Base-by-base conservation (phyloP, 2,329 filamentous ascomycete species). In the Aureobasidium uvarum region DNA sequence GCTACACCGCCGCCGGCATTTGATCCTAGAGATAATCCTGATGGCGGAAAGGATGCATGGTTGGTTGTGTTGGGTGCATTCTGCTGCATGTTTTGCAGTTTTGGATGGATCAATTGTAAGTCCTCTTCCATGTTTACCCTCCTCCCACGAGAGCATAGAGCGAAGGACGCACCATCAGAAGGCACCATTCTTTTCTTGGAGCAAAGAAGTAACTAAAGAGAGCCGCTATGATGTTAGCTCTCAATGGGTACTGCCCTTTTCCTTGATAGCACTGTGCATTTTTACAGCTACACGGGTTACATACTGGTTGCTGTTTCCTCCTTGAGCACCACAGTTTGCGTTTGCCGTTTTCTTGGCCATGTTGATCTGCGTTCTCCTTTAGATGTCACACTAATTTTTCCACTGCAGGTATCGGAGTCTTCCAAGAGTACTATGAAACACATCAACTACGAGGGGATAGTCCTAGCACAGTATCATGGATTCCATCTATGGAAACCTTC, bases 341-440 rank as follows among this genome's bases (percentile, higher is more conserved):
- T 36, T 36, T 11, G 5, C 36, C 31, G 28, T 52, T 54, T 38
- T 13, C 11, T 23, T 54, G 51, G 16, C 33, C 16, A 28, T 39
- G 16, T n/a, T 6, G 18, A 20, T 38, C 16, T 38, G 18, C 11
- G 16, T 39, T 20, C 18, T 28, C 16, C 23, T 13, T 10, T 36
- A 13, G 25, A 25, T 11, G 20, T 20, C 25, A 16, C 41, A 43
- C 25, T 58, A 23, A 58, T 20, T n/a, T n/a, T 3, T 14, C 14
- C 14, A 18, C 8, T 16, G 13, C 33, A 70, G 71, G 70, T 36
- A 74, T 81, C 18, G 79, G 78, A 51, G 74, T 81, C 5, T 81
- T 81, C 65, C 77, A 82, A 59, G 74, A 74, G 31, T 83, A 82
- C 71, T 83, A 83, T 68, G 71, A 77, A 38, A 71, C 68, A 1